These are phyloP conservation scores for Tolypocladium tundrense DNA, from an alignment of 2,329 filamentous ascomycete genomes.

Conservation along the genomic window DNA sequence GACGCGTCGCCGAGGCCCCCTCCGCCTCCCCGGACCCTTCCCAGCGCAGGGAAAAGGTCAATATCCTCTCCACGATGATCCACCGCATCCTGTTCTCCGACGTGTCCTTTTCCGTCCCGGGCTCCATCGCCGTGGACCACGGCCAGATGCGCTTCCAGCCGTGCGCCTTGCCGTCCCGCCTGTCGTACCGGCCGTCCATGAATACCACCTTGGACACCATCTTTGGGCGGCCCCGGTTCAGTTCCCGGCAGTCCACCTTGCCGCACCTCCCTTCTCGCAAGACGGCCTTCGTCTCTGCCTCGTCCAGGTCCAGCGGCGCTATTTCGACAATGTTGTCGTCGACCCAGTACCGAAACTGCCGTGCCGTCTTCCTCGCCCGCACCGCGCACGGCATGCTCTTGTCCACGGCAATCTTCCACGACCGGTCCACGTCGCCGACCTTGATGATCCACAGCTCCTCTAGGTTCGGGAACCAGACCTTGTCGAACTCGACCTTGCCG, in stretches of 20 bases:
- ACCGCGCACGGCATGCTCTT: slow-evolving; percentile 16
- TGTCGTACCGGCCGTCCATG: slow-evolving; percentile 22
- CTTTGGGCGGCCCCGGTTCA: slow-evolving; percentile 23
- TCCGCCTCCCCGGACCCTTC: slow-evolving; percentile 19
- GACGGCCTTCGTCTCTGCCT: slow-evolving; percentile 22
- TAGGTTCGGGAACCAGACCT: slow-evolving; percentile 28
- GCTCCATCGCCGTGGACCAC: slow-evolving; percentile 17
- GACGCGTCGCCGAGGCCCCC: slow-evolving; percentile 8
- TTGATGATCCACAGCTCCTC: slow-evolving; percentile 29
- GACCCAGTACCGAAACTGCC: slow-evolving; percentile 28
- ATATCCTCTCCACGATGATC: slow-evolving; percentile 25
- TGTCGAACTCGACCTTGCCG: slow-evolving; percentile 24
- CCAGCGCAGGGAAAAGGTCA: slow-evolving; percentile 26
- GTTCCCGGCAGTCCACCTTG: slow-evolving; percentile 21
- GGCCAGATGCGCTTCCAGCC: slow-evolving; percentile 22
- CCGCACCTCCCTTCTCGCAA: slow-evolving; percentile 24
- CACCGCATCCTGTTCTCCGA: slow-evolving; percentile 25
- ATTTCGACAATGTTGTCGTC: slow-evolving; percentile 27
- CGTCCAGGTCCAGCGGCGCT: slow-evolving; percentile 21
- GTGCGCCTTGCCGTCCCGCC: slow-evolving; percentile 10
- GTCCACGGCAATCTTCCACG: slow-evolving; percentile 24
- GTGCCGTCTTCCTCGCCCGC: slow-evolving; percentile 20
- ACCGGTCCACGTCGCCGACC: slow-evolving; percentile 24
- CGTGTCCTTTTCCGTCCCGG: slow-evolving; percentile 13
- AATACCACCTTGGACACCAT: slow-evolving; percentile 28